Evolutionary conservation across 805 yeast species (phyloP), one percentile per base, ranked within the genome.

Genomic region (Candida patagonica): DNA sequence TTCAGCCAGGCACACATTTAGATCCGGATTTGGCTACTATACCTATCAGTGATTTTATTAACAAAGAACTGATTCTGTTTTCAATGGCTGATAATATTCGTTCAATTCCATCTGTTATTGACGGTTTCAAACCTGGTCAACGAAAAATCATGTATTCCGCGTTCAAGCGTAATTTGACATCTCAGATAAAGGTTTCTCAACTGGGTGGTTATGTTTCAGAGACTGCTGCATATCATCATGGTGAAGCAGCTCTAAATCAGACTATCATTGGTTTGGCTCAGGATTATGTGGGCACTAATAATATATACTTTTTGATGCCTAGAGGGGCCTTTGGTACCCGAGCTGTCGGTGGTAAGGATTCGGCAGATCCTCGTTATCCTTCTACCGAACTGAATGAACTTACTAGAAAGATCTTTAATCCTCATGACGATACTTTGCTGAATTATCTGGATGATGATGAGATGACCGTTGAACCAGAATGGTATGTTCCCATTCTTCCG

Each of bases 41-140:
- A 50, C 96, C 96, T 2, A 89, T 92, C 46, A 72, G 86, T 42
- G 96, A 89, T 41, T 92, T 92, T 55, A 89, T 92, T 59, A 88
- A 92, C 63, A 86, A 92, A 57, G 98, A 92, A 59, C 72, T 92
- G 53, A 92, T 94, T 60, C 67, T 92, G 33, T 94, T 89, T 59
- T 86, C 96, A 13, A 81, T 92, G 84, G 96, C 97, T 2, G 98
- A 92, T 62, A 88, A 92, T 53, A 74, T 88, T 35, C 76, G 98
- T 60, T 92, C 97, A 0, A 86, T 92, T 54, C 98, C 98, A 1
- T 83, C 87, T 6, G 83, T 86, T 1, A 65, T 89, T 53, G 98
- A 92, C 65, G 98, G 98, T 0, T 76, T 92, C 49, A 92, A 92
- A 60, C 98, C 98, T 1, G 95, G 95, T 43, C 98, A 92, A 64